Conservation (phyloP, 257 asterid genomes). For the Eucommia ulmoides region DNA sequence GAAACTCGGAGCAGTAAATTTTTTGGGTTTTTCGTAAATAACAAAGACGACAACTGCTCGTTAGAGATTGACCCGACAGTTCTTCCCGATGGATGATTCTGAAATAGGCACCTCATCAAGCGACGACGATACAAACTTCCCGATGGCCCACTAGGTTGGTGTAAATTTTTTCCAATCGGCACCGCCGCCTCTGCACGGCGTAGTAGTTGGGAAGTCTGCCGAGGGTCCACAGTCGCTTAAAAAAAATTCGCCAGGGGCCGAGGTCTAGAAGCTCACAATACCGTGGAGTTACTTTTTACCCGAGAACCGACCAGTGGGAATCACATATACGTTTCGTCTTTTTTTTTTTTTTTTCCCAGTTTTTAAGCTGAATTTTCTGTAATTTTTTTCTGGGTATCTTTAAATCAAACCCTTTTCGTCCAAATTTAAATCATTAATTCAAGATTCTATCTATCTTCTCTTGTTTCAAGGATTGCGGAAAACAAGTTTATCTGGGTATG, state of each 20-base stretch:
- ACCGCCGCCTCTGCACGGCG: constrained; percentile 14
- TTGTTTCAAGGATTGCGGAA: constrained; percentile 87
- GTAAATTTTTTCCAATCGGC: constrained; percentile 66
- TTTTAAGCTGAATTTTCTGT: background rate
- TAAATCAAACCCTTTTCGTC: background rate
- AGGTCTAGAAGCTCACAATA: constrained; percentile 49
- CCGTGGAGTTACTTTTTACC: constrained; percentile 51
- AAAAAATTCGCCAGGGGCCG: constrained; percentile 52
- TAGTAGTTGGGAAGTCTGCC: constrained; percentile 10
- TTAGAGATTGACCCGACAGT: constrained; percentile 44
- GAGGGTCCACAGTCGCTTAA: constrained; percentile 34
- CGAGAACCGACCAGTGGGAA: constrained; percentile 58
- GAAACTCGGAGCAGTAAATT: constrained; percentile 15
- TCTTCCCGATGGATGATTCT: constrained; percentile 72
- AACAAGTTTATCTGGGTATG: constrained; percentile 90
- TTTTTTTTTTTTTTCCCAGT: constrained; percentile 2
- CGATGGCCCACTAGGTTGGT: constrained; percentile 91
- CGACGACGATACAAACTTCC: constrained; percentile 19
- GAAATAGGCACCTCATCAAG: constrained; percentile 13
- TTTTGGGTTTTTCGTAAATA: constrained; percentile 49
- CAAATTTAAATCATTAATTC: background rate
- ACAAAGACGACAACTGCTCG: constrained; percentile 16
- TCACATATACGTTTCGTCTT: constrained; percentile 37
- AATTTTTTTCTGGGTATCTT: background rate
- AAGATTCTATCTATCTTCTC: background rate